These are phyloP conservation scores for Fragaria ananassa DNA, from an alignment of 306 rosid species.

Conservation along the genomic window DNA sequence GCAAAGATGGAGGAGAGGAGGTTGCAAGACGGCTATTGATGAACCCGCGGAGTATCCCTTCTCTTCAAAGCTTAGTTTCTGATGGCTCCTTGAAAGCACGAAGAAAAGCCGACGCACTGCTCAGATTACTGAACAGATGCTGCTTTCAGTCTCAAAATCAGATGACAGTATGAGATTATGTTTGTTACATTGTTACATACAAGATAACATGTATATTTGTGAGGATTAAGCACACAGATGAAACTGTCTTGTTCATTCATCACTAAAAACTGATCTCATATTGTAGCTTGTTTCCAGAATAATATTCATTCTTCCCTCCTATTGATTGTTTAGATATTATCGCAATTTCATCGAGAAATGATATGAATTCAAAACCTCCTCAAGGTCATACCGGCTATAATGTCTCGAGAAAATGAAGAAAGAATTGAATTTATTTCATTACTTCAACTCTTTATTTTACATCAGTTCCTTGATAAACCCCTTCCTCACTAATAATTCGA, in stretches of 20 bases:
- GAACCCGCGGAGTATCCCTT: slow-evolving; percentile 78
- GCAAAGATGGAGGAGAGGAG: slow-evolving; percentile 79
- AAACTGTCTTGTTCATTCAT: slow-evolving; percentile 19
- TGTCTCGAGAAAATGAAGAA: neutral
- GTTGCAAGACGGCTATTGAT: slow-evolving; percentile 66
- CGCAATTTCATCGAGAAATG: neutral
- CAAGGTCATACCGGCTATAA: neutral
- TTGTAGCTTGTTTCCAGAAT: neutral
- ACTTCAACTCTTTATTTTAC: slow-evolving; percentile 25
- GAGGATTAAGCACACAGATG: slow-evolving; percentile 29
- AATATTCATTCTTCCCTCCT: neutral
- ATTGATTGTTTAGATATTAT: neutral
- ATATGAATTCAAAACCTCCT: neutral
- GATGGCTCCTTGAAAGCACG: slow-evolving; percentile 78
- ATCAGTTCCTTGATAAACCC: slow-evolving; percentile 28
- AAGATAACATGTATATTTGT: slow-evolving; percentile 37
- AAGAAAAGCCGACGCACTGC: slow-evolving; percentile 83
- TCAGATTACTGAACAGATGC: slow-evolving; percentile 69
- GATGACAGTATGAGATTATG: slow-evolving; percentile 20
- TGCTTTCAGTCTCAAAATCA: slow-evolving; percentile 66
- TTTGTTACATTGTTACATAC: neutral
- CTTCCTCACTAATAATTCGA: neutral
- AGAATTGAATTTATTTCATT: slow-evolving; percentile 26
- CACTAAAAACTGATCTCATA: slow-evolving; percentile 14
- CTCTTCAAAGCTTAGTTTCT: slow-evolving; percentile 68